Conservation (phyloP, 352 stramenopile species). For the Phytophthora capsici region DNA sequence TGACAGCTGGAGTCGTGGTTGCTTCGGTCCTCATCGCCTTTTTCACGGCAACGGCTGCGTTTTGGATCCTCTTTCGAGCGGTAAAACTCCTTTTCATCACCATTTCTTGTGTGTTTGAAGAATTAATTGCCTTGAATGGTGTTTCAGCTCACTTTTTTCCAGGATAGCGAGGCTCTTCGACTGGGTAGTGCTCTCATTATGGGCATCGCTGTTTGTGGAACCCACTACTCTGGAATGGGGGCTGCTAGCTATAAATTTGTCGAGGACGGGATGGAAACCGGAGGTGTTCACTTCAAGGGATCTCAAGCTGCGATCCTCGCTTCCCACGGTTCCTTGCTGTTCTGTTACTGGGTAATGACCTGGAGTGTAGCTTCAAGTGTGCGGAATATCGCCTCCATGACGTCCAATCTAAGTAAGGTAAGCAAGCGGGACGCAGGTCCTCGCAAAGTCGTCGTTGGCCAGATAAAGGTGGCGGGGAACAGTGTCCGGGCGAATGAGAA, state of each 20-base stretch:
- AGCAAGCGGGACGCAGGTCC: conserved; percentile 24
- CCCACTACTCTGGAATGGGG: conserved; percentile 64
- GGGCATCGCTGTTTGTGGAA: conserved; percentile 69
- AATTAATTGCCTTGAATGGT: not conserved
- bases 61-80: conserved; percentile 76
- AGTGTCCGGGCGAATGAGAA: conserved; percentile 12
- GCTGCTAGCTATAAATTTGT: conserved; percentile 47
- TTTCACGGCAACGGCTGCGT: conserved; percentile 60
- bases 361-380: conserved; percentile 38
- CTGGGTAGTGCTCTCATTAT: conserved; percentile 65
- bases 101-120: too few species aligned
- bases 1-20: conserved; percentile 49
- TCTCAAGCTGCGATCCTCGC: conserved; percentile 37
- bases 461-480: conserved; percentile 12
- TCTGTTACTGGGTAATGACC: conserved; percentile 69
- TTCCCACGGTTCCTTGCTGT: conserved; percentile 53
- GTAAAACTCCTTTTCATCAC: conserved; percentile 18
- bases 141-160: conserved; percentile 68
- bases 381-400: conserved; percentile 34
- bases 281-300: conserved; percentile 45
- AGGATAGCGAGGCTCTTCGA: conserved; percentile 54
- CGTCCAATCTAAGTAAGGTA: conserved; percentile 24
- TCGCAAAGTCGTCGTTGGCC: conserved; percentile 22
- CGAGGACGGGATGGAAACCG: conserved; percentile 32
- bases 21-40: conserved; percentile 63